Evolutionary conservation across 2,329 filamentous ascomycete genomes (phyloP), one percentile per base, ranked within the genome.

Genomic region (Sphaerulina vaccinii): DNA sequence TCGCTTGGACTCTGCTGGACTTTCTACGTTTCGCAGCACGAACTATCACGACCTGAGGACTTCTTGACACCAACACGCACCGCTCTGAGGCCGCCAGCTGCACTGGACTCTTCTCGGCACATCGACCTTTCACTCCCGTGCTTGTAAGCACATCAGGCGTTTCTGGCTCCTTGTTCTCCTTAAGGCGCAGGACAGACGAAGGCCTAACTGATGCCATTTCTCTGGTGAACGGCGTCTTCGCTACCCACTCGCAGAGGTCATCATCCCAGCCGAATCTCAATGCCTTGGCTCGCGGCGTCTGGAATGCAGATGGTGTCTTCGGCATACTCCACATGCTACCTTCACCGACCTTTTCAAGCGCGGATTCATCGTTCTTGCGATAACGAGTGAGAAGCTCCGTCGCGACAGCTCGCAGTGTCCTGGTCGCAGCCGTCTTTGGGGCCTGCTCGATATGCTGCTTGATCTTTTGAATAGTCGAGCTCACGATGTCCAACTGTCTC

Each of bases 241-340:
- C 63, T n/a, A 75, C 69, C 73, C 73, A 76, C 54, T 76, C 73
- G 19, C 71, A 71, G 29, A 76, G 69, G 8, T 71, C 72, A 41
- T 74, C 72, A 57, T 76, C 73, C 71, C 72, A 75, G 18, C 67
- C 63, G 47, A 71, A 71, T 3, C 67, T 37, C 1, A 16, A 23
- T 3, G 24, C 3, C 6, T 32, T 40, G 3, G 36, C 6, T 40
- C 36, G 22, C 23, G 45, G 45, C 7, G 45, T 49, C 3, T 40
- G 24, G 8, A 40, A 37, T 8, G 36, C 24, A 10, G 18, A 24
- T 2, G 24, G 10, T 21, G 36, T 39, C 18, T 22, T 29, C n/a
- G 27, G 27, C 27, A 29, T 29, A 10, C 9, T 22, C 16, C 36
- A 21, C 11, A 6, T 21, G 18, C n/a, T n/a, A n/a, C n/a, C n/a